phyloP scores from a whole-genome alignment of 306 rosid species.

The Rosa multiflora region DNA sequence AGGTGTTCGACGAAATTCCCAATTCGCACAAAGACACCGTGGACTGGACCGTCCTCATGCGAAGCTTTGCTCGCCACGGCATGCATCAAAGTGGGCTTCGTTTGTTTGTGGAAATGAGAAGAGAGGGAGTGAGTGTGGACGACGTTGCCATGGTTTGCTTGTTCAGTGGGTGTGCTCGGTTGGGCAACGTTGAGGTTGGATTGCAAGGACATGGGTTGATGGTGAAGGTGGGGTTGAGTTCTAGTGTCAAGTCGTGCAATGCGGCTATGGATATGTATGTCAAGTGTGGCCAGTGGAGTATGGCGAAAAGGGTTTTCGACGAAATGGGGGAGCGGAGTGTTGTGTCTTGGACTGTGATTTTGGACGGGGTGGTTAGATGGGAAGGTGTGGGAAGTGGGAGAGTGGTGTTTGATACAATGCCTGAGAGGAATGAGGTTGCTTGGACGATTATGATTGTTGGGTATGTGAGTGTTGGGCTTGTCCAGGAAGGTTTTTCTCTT shows the following conservation, averaged over 20 bases:
- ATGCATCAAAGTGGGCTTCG: constrained; percentile 34
- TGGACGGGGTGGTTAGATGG: constrained; percentile 60
- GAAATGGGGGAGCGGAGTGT: constrained; percentile 51
- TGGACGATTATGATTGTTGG: constrained; percentile 76
- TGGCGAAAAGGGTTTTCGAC: constrained; percentile 52
- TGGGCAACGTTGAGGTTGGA: constrained; percentile 39
- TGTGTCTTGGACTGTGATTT: constrained; percentile 74
- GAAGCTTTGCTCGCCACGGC: constrained; percentile 39
- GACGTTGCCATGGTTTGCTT: constrained; percentile 48
- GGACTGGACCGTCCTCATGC: constrained; percentile 66
- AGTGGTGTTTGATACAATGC: constrained; percentile 60
- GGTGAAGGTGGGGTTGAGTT: constrained; percentile 46
- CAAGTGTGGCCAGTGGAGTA: constrained; percentile 50
- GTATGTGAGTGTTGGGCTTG: constrained; percentile 50
- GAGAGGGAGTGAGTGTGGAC: constrained; percentile 35
- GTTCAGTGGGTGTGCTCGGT: constrained; percentile 45
- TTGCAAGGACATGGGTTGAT: constrained; percentile 43
- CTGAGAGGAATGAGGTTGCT: constrained; percentile 69
- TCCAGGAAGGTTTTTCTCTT: constrained; percentile 45
- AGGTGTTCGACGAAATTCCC: constrained; percentile 63
- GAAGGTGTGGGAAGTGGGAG: constrained; percentile 66
- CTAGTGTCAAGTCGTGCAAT: constrained; percentile 46
- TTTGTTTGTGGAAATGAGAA: constrained; percentile 49
- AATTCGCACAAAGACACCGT: constrained; percentile 55
- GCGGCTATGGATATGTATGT: constrained; percentile 69